Evolutionary conservation across 495 filamentous ascomycete species (phyloP), one percentile per base, ranked within the genome.

Genomic region (Penicillium manginii): DNA sequence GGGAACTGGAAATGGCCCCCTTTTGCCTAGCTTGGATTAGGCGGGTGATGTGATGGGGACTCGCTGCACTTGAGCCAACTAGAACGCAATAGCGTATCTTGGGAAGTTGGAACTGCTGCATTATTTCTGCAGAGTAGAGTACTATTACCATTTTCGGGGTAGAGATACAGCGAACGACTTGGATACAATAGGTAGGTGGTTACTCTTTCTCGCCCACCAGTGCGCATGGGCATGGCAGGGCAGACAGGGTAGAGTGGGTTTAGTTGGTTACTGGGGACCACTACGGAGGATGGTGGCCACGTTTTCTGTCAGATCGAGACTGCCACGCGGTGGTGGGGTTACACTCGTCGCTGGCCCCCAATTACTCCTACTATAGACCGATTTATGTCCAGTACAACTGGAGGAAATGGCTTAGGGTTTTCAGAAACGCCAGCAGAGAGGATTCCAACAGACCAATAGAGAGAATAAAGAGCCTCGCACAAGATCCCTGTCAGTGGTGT

Each of bases 291-390:
- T 45, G 42, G 37, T 29, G 32, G 57, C 55, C 51, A 50, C 45
- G 55, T 50, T 58, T 48, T 54, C 37, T 58, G 55, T 46, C 31
- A 50, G 42, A 50, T 46, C 8, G 21, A 18, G n/a, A 15, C 40
- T 45, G 40, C 45, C 45, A 47, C 45, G 45, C 45, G 45, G 45
- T 19, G 10, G 45, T 22, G 45, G 42, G 45, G 45, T 47, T 47
- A 47, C 45, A 47, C 45, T 26, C 22, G 19, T 47, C 21, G 45
- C 21, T 43, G 35, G 35, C 40, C 40, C 40, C 40, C 12, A 29
- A 29, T 29, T 29, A 45, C n/a, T 4, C 29, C 31, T n/a, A 17
- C 15, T 35, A 2, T 37, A 12, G 11, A 37, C 35, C 15, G 12
- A n/a, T 14, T 5, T 12, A 37, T 5, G 15, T n/a, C 12, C 4